A percentile compares a stretch with the other conserved stretches of the same genome.
These are phyloP conservation scores for Colletotrichum gigasporum DNA, from an alignment of 2,329 filamentous ascomycete species.

Conservation along the genomic window DNA sequence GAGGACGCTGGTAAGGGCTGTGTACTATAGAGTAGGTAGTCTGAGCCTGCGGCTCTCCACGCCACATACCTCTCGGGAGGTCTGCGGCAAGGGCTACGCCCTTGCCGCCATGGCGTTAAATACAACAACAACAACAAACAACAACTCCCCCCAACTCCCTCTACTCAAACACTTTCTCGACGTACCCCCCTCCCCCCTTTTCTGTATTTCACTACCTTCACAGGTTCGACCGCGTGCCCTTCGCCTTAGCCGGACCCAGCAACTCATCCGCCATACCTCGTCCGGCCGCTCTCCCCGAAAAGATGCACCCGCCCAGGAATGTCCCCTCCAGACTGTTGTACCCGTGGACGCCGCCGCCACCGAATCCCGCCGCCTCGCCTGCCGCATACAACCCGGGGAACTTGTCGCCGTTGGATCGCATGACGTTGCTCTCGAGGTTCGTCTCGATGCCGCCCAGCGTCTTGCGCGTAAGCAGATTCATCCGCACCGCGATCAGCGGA, in stretches of 20 bases:
- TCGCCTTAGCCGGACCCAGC: conserved; percentile 22
- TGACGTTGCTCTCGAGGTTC: conserved; percentile 64
- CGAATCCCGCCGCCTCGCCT: conserved; percentile 69
- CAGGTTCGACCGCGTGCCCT: conserved; percentile 5
- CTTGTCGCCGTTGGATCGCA: conserved; percentile 55
- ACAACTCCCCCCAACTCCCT: neutral
- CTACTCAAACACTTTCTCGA: neutral
- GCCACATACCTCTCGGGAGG: too few species aligned
- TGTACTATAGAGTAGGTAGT: too few species aligned
- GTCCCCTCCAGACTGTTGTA: conserved; percentile 71
- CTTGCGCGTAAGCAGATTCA: conserved; percentile 70
- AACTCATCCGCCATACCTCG: conserved; percentile 62
- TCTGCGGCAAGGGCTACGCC: too few species aligned
- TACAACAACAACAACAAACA: too few species aligned
- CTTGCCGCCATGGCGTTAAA: too few species aligned
- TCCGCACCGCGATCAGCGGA: conserved; percentile 67
- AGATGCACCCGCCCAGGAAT: conserved; percentile 71
- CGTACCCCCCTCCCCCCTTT: too few species aligned
- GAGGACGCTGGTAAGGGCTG: too few species aligned
- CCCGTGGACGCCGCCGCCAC: conserved; percentile 69
- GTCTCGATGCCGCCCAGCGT: conserved; percentile 70
- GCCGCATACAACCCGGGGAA: conserved; percentile 69
- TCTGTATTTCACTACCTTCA: too few species aligned
- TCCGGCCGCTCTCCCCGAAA: conserved; percentile 67
- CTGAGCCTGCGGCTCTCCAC: too few species aligned